Evolutionary conservation across 2,329 filamentous ascomycete genomes (phyloP), one percentile per base, ranked within the genome.

Genomic region (Fusarium sp.): DNA sequence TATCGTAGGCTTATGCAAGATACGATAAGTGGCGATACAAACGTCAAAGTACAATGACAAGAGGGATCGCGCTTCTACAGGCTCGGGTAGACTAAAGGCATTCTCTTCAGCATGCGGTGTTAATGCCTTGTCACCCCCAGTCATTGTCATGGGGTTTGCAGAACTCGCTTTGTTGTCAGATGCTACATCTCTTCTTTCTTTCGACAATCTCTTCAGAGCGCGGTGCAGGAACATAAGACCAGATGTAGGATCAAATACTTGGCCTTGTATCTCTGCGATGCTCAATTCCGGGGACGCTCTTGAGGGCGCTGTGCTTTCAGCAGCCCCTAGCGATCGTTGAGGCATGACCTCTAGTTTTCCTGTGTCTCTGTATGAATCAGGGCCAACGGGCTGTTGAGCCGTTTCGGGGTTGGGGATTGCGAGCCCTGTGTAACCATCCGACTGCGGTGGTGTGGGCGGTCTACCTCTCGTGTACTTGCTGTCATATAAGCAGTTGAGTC

Each of bases 11-110:
- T 84, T 77, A 69, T 88, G 85, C 19, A 88, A 72, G 56, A 87
- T 85, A 7, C 85, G 81, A 66, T 88, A 86, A 0, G 86, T 88
- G 5, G 85, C 84, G 36, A 86, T 84, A 14, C 84, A 86, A 64
- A 84, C 85, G 47, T 87, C 85, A 68, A 88, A 88, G 62, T 88
- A 88, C 12, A 85, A 75, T 15, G 79, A 77, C 4, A 88, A 74
- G 7, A 86, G 23, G 3, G 23, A 11, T 7, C 23, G 9, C 12
- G 42, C 39, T 6, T 44, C 42, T 11, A 24, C 20, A 10, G 49
- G 39, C 6, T 52, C 49, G 3, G 39, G 49, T 6, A 46, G 26
- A 10, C 14, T 32, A 2, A 44, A 44, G 11, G 39, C 19, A 39
- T 40, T 36, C 12, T 19, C 36, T 5, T 39, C 48, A 6, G 39